Percentiles rank a stretch among this genome's conserved stretches.
phyloP scores from a whole-genome alignment of 1,139 yeast species.

The Sugiyamaella paludigena region DNA sequence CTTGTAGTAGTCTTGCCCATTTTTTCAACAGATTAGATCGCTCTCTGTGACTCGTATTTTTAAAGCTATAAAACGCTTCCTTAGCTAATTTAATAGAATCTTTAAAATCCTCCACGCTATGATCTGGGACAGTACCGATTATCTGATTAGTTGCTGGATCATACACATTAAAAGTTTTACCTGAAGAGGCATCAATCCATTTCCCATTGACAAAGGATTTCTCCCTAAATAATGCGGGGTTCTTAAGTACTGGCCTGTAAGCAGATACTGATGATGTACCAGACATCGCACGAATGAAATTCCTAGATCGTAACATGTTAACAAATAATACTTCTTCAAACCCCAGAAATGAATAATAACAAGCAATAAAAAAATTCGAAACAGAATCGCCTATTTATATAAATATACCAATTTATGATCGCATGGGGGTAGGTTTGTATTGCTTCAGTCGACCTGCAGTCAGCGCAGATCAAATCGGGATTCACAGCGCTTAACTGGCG shows the following conservation, averaged over 20 bases:
- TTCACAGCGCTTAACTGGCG: too few relatives aligned
- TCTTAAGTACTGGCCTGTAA: constrained; percentile 40
- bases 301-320: constrained; percentile 5
- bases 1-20: constrained; percentile 59
- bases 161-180: constrained; percentile 58
- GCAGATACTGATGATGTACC: not conserved
- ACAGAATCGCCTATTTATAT: too few relatives aligned
- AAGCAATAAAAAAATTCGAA: too few relatives aligned
- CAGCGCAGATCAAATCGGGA: too few relatives aligned
- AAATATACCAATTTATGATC: too few relatives aligned
- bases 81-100: constrained; percentile 58
- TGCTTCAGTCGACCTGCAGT: too few relatives aligned
- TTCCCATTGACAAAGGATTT: constrained; percentile 68
- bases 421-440: too few relatives aligned
- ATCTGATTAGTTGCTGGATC: constrained; percentile 72
- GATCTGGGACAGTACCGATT: constrained; percentile 57
- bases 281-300: constrained; percentile 11
- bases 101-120: constrained; percentile 46
- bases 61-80: constrained; percentile 58
- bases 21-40: constrained; percentile 65
- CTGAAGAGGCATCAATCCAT: constrained; percentile 56
- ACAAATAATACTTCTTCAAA: not conserved
- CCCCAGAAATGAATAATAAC: too few relatives aligned
- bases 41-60: constrained; percentile 57
- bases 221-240: constrained; percentile 55